Conservation (phyloP, 108 stramenopile genomes). For the Tribonema minus region DNA sequence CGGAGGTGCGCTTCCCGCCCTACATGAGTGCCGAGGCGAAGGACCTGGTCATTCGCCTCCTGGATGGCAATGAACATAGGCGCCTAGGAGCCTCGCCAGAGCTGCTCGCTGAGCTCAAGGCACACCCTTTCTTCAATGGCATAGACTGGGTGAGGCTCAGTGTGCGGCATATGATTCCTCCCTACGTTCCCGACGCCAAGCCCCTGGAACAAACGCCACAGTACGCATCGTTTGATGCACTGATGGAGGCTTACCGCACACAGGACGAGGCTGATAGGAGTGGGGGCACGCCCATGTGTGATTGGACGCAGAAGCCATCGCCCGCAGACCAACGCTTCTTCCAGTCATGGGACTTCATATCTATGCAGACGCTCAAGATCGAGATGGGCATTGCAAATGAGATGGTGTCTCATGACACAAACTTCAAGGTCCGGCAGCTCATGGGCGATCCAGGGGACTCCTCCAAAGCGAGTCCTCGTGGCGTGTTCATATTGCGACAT, state of each 20-base stretch:
- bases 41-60: too few species aligned
- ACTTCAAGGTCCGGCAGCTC: constrained; percentile 46
- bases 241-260: background rate
- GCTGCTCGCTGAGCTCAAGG: constrained; percentile 47
- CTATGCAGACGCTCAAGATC: constrained; percentile 57
- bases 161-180: constrained; percentile 47
- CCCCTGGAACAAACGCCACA: background rate
- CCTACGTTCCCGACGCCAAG: constrained; percentile 42
- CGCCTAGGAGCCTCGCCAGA: too few species aligned
- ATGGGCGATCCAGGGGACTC: too few species aligned
- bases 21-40: too few species aligned
- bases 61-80: too few species aligned
- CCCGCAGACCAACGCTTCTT: constrained; percentile 47
- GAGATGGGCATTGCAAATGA: constrained; percentile 52
- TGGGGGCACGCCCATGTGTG: background rate
- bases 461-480: too few species aligned
- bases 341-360: constrained; percentile 56
- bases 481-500: too few species aligned
- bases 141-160: constrained; percentile 47
- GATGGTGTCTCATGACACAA: constrained; percentile 53
- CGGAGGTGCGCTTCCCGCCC: too few species aligned
- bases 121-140: constrained; percentile 46
- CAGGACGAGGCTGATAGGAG: background rate
- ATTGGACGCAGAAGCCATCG: background rate
- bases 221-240: background rate